phyloP scores from a whole-genome alignment of 805 yeast species.

The Saccharomycopsis synnaedendra region DNA sequence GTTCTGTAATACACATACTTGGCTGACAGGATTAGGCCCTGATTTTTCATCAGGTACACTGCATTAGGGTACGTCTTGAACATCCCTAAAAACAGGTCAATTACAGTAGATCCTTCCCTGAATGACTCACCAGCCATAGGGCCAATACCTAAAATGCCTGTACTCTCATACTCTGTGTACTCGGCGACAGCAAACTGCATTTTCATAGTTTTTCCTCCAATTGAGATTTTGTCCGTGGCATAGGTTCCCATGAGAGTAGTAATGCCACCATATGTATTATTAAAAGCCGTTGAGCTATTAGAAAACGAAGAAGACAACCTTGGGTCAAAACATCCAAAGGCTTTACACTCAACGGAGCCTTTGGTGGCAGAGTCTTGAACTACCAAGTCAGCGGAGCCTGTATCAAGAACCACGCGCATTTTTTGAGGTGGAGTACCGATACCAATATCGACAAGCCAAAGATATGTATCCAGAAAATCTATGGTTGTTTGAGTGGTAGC shows the following conservation, averaged over 20 bases:
- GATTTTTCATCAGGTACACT: slow-evolving; percentile 24
- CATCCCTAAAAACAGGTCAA: neutral
- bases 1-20: too few relatives aligned
- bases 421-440: slow-evolving; percentile 28
- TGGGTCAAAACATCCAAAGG: slow-evolving; percentile 24
- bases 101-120: neutral
- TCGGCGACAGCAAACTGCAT: slow-evolving; percentile 1
- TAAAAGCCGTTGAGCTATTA: neutral
- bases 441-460: slow-evolving; percentile 21
- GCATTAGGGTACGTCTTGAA: slow-evolving; percentile 18
- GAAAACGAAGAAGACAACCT: neutral
- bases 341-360: neutral
- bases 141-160: neutral
- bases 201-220: slow-evolving; percentile 11
- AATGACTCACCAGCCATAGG: neutral
- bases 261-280: neutral
- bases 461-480: neutral
- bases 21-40: slow-evolving; percentile 27
- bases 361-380: slow-evolving; percentile 16
- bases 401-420: slow-evolving; percentile 31
- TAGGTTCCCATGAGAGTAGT: slow-evolving; percentile 29
- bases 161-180: neutral
- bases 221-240: slow-evolving; percentile 43
- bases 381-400: slow-evolving; percentile 42
- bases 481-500: neutral